Base-by-base conservation (phyloP, 306 rosid species). In the Alnus glutinosa region DNA sequence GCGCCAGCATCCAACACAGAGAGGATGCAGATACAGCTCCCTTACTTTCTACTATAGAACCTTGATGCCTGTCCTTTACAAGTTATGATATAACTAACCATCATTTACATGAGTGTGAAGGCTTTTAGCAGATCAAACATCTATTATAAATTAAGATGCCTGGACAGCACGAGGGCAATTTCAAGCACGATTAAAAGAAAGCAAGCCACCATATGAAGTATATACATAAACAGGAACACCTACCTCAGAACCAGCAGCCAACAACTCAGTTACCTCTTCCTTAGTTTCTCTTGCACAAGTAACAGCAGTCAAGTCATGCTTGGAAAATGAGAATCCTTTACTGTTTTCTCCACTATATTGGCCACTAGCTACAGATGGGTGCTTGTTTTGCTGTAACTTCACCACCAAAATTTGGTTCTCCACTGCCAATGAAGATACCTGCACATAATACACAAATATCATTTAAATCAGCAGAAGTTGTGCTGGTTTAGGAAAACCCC, bases 381-480 rank as follows among this genome's bases (percentile, higher is more conserved):
- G 74, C 68, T 72, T 87, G 75, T 79, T 70, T 52, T 79, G 92
- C 86, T 83, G 89, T 73, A 95, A 87, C 92, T 93, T 91, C 73
- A 74, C 76, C 19, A 74, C 73, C 89, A 93, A 87, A 77, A 82
- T 55, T 82, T 85, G 79, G 86, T 95, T 95, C 90, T 95, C 93
- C 84, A 77, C 81, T 69, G 89, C 84, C 70, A 95, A 89, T 44
- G 86, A 81, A 71, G 91, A 90, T 73, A 95, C 74, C 99, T 95
- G 93, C 88, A 79, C 47, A 80, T 47, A 75, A 80, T 77, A 81
- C 73, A 83, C 32, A 83, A 86, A 73, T 59, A 62, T 52, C 48
- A 68, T 82, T n/a, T 54, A 75, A 74, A 78, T 74, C 69, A 82
- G 82, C 70, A 76, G 69, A 59, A 64, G 16, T 18, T 3, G 16